Evolutionary conservation across 768 basidiomycete species (phyloP), one percentile per base, ranked within the genome.

Genomic region (Xanthoconium purpureum): DNA sequence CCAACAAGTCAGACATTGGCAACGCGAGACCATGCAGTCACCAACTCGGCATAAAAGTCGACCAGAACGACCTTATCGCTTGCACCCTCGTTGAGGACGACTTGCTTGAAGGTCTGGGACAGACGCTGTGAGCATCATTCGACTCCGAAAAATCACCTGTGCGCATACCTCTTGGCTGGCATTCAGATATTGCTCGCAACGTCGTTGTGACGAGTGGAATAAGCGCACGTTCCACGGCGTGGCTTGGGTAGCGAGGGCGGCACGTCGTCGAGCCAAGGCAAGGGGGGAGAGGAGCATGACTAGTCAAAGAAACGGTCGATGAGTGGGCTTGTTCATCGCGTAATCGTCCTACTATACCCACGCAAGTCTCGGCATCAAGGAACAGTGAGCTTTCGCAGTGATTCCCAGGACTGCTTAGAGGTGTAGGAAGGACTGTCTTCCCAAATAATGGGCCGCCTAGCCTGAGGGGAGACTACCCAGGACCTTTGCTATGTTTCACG

Each of bases 41-140:
- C 84, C 46, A 63, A 90, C 89, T 89, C 82, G 46, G 90, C 89
- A 66, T 90, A 87, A 61, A 91, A 91, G 61, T 91, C 89, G 24
- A 89, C 88, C 7, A 91, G 72, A 40, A 87, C 80, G 28, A 88
- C 71, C 47, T 82, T 80, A 54, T 79, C 77, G 50, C 75, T 76
- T 29, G 77, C 70, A 52, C 42, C 50, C 40, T 62, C 65, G 38
- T 64, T 64, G n/a, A 73, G 60, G 13, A 57, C 69, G 2, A 75
- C 68, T 28, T 63, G 63, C 47, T 61, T 36, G 56, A 78, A 77
- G 3, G 67, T 73, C 78, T 80, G 52, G 36, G n/a, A 13, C 12
- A 33, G 46, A 56, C 15, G 17, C 13, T 37, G 17, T 50, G 29
- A 30, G 42, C 14, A 2, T 66, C 28, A 14, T 15, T 29, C 7